phyloP scores from a whole-genome alignment of 2,329 filamentous ascomycete species.

The Beauveria scarabaeidicola region DNA sequence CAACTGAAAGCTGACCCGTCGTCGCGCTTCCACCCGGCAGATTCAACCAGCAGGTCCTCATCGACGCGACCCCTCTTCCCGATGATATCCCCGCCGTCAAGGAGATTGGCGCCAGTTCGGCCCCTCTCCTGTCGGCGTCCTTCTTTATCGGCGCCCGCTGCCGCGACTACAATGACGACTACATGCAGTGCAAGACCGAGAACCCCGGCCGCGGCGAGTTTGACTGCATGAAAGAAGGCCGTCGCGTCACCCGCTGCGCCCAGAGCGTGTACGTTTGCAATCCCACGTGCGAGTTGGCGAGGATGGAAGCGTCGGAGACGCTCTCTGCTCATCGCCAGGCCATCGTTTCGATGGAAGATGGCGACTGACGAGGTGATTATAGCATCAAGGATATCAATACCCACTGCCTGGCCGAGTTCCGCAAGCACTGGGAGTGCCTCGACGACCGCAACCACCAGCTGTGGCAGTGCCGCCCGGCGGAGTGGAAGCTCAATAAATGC shows the following conservation, averaged over 20 bases:
- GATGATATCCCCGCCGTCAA: constrained; percentile 84
- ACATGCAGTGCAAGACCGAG: constrained; percentile 99
- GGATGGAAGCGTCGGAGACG: not conserved
- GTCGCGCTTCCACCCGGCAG: constrained; percentile 37
- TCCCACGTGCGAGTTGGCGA: not conserved
- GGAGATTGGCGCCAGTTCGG: constrained; percentile 88
- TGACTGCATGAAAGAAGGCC: constrained; percentile 91
- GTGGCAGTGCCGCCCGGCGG: constrained; percentile 84
- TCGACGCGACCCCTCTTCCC: constrained; percentile 93
- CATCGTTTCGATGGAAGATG: not conserved
- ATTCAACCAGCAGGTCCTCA: constrained; percentile 88
- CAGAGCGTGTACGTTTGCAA: constrained; percentile 72
- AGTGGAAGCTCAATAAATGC: constrained; percentile 89
- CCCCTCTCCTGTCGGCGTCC: constrained; percentile 80
- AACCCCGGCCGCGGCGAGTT: constrained; percentile 83
- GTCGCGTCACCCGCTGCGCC: constrained; percentile 93
- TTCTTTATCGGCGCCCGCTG: constrained; percentile 98
- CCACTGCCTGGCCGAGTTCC: constrained; percentile 84
- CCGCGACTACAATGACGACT: constrained; percentile 95
- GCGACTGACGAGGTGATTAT: constrained; percentile 5
- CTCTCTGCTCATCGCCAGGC: not conserved
- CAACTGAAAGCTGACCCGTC: constrained; percentile 18
- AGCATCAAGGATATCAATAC: constrained; percentile 95
- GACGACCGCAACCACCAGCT: constrained; percentile 97
- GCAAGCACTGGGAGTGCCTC: constrained; percentile 87